Conservation (phyloP, 2,329 filamentous ascomycete species). For the Colletotrichum sp. region DNA sequence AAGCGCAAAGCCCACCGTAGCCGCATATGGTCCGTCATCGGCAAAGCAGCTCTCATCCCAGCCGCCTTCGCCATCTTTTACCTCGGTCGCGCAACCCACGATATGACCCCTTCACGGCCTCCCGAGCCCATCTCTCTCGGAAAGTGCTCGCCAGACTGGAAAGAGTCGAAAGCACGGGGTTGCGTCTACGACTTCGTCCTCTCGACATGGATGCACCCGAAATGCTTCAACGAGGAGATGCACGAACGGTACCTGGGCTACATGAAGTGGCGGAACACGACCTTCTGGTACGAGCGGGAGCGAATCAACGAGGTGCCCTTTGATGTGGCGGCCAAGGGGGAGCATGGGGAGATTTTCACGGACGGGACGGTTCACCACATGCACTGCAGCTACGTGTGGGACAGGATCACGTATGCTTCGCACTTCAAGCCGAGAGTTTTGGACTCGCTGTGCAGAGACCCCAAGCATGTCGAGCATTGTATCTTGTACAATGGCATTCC, state of each 20-base stretch:
- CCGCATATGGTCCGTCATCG: background rate
- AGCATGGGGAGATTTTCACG: slow-evolving; percentile 10
- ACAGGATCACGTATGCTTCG: slow-evolving; percentile 11
- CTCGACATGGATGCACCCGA: slow-evolving; percentile 27
- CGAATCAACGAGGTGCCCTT: slow-evolving; percentile 7
- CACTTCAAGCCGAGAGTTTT: slow-evolving; percentile 6
- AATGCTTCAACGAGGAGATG: slow-evolving; percentile 17
- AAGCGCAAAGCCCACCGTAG: background rate
- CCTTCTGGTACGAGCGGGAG: slow-evolving; percentile 9
- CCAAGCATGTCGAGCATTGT: slow-evolving; percentile 10
- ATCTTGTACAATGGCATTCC: slow-evolving; percentile 12
- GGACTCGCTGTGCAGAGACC: slow-evolving; percentile 9
- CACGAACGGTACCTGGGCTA: slow-evolving; percentile 5
- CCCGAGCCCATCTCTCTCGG: slow-evolving; percentile 3
- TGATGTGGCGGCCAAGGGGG: slow-evolving; percentile 2
- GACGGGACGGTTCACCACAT: slow-evolving; percentile 11
- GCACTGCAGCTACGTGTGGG: slow-evolving; percentile 18
- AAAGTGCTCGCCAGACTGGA: background rate
- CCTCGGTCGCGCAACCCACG: background rate
- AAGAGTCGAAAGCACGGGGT: slow-evolving; percentile 31
- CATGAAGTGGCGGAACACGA: slow-evolving; percentile 13
- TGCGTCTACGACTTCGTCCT: slow-evolving; percentile 14
- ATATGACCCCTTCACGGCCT: background rate
- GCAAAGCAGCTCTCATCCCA: background rate
- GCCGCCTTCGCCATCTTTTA: background rate